Evolutionary conservation across 345 rosid genomes (phyloP).

Genomic region (Syzygium aqueum): DNA sequence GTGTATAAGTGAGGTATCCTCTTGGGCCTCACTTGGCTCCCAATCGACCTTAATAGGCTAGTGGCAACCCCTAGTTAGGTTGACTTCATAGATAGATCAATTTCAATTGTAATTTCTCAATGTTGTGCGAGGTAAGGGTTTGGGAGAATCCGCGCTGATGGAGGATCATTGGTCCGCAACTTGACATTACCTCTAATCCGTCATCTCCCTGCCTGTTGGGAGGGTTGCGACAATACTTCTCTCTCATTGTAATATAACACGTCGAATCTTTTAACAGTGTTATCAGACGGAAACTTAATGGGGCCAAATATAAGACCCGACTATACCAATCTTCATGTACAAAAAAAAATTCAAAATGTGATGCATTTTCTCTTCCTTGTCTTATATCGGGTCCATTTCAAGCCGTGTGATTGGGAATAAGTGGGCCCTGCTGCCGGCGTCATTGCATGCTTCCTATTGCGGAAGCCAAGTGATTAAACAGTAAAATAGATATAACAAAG

Average conservation of each 20-base stretch:
- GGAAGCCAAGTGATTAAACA: no score
- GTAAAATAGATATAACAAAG: no score
- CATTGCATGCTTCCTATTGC: constrained; percentile 16
- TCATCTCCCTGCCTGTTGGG: accelerated
- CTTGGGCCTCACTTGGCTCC: accelerated
- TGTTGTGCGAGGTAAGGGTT: accelerated
- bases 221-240: background rate
- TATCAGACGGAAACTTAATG: no score
- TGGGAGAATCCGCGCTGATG: accelerated
- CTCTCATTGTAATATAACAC: no score
- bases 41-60: accelerated
- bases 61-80: background rate
- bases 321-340: no score
- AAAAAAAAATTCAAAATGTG: no score
- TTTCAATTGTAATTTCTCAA: background rate
- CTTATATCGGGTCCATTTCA: background rate
- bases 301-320: no score
- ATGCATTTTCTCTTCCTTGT: background rate
- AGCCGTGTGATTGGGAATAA: constrained; percentile 10
- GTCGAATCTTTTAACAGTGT: no score
- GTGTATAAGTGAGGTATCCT: background rate
- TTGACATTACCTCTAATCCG: background rate
- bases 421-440: constrained; percentile 32
- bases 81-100: background rate
- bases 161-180: background rate